Evolutionary conservation across 345 rosid genomes (phyloP), one percentile per base, ranked within the genome.

Genomic region (Noccaea bulbosa): DNA sequence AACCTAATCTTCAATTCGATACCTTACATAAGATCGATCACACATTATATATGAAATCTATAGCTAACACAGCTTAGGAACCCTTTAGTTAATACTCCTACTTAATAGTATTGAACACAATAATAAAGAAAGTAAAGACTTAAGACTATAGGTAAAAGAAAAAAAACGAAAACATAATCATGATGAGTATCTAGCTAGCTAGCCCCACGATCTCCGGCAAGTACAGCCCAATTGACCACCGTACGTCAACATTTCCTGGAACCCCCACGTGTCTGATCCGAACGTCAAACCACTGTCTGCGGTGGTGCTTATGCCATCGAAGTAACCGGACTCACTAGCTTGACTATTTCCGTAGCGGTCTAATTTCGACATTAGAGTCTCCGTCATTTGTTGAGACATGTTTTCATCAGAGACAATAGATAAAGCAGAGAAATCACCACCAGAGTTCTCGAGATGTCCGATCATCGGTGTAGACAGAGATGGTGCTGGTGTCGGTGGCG

Each of bases 161-260:
- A 34, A 34, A 15, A 24, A 11, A 40, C 49, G 43, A 15, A 35
- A 55, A 39, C 35, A 73, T 17, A 38, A 32, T n/a, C 10, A 50
- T 33, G 39, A 49, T n/a, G 7, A 49, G 11, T 38, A 57, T 49
- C 30, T 9, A 27, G 30, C 40, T 38, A 51, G 24, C 40, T 74
- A 74, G 5, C 69, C 75, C 59, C 60, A 62, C 33, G 74, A 48
- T 40, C 33, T 62, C 10, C 60, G 54, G 71, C 41, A 63, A 63
- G 54, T 47, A 69, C 70, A 69, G 0, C 67, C 79, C 7, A 62
- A 6, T 50, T 67, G 73, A 69, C 15, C 7, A 48, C 75, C 79
- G 71, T 47, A 76, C 75, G 54, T 76, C 49, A 62, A 62, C 70
- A 40, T 62, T 9, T 76, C 75, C n/a, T 76, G 75, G 62, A 62